Conservation (phyloP, 2,329 filamentous ascomycete species). For the Sclerotinia minor region DNA sequence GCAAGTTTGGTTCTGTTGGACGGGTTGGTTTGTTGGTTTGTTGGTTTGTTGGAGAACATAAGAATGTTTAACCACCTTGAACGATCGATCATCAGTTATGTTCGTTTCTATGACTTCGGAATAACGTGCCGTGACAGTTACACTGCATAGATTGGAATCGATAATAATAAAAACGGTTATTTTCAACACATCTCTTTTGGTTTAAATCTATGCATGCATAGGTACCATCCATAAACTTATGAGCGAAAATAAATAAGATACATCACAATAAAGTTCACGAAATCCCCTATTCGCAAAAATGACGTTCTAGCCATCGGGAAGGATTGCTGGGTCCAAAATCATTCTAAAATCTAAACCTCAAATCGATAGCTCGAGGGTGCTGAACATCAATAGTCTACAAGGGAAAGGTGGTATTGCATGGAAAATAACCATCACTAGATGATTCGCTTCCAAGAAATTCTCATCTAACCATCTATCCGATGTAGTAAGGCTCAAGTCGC, state of each 20-base stretch:
- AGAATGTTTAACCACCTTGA: no score
- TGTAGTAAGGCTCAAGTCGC: neutral
- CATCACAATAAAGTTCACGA: neutral
- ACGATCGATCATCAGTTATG: no score
- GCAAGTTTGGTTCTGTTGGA: conserved; percentile 6
- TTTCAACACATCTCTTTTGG: neutral
- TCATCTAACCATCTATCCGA: neutral
- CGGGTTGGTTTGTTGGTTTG: no score
- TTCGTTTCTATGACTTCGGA: no score
- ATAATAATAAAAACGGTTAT: neutral
- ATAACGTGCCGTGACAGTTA: neutral
- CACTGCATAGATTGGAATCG: neutral
- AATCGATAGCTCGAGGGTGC: conserved; percentile 3
- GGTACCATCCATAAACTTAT: no score
- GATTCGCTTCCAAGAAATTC: neutral
- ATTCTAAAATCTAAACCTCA: neutral
- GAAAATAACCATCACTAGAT: neutral
- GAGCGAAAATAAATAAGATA: no score
- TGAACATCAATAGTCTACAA: conserved; percentile 1
- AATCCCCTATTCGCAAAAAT: neutral
- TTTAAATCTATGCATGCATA: neutral
- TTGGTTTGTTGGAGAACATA: neutral
- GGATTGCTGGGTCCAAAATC: neutral
- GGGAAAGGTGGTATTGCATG: neutral
- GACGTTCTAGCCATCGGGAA: no score